Evolutionary conservation across 768 basidiomycete species (phyloP).

Genomic region (Candolleomyces efflorescens): DNA sequence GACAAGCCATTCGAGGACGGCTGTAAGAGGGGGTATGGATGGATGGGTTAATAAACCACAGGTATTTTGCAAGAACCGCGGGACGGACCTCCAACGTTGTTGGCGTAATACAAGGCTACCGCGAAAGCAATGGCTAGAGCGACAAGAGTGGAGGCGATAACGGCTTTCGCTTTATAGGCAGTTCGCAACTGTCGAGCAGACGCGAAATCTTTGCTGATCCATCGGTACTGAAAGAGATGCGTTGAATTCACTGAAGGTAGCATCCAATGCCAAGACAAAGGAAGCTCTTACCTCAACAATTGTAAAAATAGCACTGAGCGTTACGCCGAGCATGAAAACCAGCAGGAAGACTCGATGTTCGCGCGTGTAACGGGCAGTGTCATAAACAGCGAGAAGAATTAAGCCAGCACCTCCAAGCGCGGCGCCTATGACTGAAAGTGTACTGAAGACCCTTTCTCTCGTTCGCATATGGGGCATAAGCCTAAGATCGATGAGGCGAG

Average conservation of each 20-base stretch:
- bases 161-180: slow-evolving; percentile 60
- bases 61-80: neutral
- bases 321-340: slow-evolving; percentile 70
- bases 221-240: slow-evolving; percentile 49
- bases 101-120: slow-evolving; percentile 39
- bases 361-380: slow-evolving; percentile 50
- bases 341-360: slow-evolving; percentile 61
- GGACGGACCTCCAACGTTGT: slow-evolving; percentile 47
- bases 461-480: slow-evolving; percentile 54
- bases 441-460: slow-evolving; percentile 50
- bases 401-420: slow-evolving; percentile 62
- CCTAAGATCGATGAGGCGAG: slow-evolving; percentile 22
- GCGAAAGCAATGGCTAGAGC: slow-evolving; percentile 61
- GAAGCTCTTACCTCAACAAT: slow-evolving; percentile 49
- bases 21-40: slow-evolving; percentile 29
- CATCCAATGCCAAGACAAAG: neutral
- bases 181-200: slow-evolving; percentile 39
- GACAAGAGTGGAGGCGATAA: slow-evolving; percentile 58
- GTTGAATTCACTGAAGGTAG: neutral
- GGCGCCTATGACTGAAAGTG: slow-evolving; percentile 57
- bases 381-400: slow-evolving; percentile 66
- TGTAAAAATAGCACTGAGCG: slow-evolving; percentile 70
- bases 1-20: slow-evolving; percentile 70
- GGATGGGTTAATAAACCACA: neutral
- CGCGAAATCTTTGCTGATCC: slow-evolving; percentile 55